phyloP scores from a whole-genome alignment of 176 grass and related monocot species.

The Musa acuminata region DNA sequence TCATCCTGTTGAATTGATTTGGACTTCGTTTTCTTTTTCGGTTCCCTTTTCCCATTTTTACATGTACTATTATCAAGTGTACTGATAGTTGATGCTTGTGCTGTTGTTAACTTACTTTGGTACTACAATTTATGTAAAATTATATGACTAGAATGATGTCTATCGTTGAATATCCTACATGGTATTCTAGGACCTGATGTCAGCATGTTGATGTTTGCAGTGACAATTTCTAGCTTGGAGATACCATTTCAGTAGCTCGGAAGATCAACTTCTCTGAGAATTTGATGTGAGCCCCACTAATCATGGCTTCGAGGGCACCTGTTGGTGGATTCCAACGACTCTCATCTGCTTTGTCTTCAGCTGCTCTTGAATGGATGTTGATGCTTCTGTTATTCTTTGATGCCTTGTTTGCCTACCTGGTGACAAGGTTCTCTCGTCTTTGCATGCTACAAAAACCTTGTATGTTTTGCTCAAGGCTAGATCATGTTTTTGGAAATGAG shows the following conservation, averaged over 20 bases:
- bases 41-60: too few relatives aligned
- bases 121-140: background rate
- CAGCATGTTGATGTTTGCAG: background rate
- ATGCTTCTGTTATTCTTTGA: constrained; percentile 70
- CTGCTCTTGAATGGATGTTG: constrained; percentile 71
- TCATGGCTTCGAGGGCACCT: constrained; percentile 3
- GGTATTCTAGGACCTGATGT: background rate
- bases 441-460: constrained; percentile 66
- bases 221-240: background rate
- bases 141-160: background rate
- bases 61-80: too few relatives aligned
- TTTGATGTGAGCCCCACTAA: background rate
- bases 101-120: background rate
- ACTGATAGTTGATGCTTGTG: background rate
- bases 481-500: constrained; percentile 64
- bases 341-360: constrained; percentile 38
- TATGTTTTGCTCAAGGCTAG: constrained; percentile 63
- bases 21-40: background rate
- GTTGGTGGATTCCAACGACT: constrained; percentile 6
- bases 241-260: background rate
- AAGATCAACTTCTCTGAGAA: background rate
- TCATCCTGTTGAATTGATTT: constrained; percentile 2
- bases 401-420: constrained; percentile 50
- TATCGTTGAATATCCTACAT: background rate
- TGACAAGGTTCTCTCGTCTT: constrained; percentile 58